phyloP scores from a whole-genome alignment of 2,329 filamentous ascomycete genomes.

The Botrytis galanthina region DNA sequence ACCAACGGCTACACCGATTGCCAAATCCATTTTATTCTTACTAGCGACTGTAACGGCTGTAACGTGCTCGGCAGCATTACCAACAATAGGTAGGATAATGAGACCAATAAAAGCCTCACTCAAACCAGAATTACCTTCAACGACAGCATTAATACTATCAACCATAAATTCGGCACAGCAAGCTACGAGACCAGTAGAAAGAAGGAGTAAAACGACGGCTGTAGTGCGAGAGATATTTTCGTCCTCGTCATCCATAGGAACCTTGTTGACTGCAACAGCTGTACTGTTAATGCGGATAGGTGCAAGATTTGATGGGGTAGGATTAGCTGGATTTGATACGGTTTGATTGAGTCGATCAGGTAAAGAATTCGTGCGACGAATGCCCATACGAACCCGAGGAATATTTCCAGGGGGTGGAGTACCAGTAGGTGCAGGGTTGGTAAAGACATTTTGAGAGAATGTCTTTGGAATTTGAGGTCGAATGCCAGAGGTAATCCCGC shows the following conservation, averaged over 20 bases:
- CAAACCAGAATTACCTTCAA: constrained; percentile 51
- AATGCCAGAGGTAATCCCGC: constrained; percentile 54
- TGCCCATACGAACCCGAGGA: constrained; percentile 59
- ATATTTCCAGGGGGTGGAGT: constrained; percentile 44
- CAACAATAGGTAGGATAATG: constrained; percentile 70
- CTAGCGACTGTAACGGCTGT: constrained; percentile 68
- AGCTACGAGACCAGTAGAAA: constrained; percentile 64
- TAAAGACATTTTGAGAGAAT: constrained; percentile 70
- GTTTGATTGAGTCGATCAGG: constrained; percentile 62
- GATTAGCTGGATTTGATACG: constrained; percentile 13
- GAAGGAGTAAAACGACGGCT: constrained; percentile 59
- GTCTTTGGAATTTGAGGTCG: constrained; percentile 62
- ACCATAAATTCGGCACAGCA: constrained; percentile 70
- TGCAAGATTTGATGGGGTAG: constrained; percentile 19
- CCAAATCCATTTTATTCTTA: constrained; percentile 75
- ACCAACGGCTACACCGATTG: constrained; percentile 69
- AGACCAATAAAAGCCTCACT: constrained; percentile 68
- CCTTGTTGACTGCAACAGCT: constrained; percentile 31
- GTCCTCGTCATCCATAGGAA: constrained; percentile 39
- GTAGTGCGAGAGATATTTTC: constrained; percentile 53
- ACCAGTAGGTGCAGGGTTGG: constrained; percentile 39
- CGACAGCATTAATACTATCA: constrained; percentile 62
- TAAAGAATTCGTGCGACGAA: constrained; percentile 71
- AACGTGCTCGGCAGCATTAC: constrained; percentile 71
- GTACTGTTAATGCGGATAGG: constrained; percentile 30